A percentile compares a stretch with the other conserved stretches of the same genome.
These are phyloP conservation scores for Mercurialis annua DNA, from an alignment of 345 rosid genomes.

Conservation along the genomic window DNA sequence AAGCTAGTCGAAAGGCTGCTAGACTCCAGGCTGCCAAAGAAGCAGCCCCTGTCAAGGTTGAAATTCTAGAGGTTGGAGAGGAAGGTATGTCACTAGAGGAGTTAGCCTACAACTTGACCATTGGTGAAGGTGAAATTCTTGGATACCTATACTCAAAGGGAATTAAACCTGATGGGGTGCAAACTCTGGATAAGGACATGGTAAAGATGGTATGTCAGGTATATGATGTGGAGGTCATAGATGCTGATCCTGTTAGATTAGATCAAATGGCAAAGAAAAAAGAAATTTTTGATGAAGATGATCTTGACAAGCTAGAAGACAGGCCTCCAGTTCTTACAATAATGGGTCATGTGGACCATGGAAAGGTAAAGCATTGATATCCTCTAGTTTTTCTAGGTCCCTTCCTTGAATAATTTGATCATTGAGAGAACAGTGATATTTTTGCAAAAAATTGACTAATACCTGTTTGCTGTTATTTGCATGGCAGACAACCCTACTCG, in stretches of 20 bases:
- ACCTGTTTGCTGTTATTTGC: slow-evolving; percentile 22
- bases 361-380: slow-evolving; percentile 53
- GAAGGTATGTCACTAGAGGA: slow-evolving; percentile 88
- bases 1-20: slow-evolving; percentile 94
- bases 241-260: slow-evolving; percentile 63
- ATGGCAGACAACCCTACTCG: slow-evolving; percentile 94
- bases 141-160: slow-evolving; percentile 84
- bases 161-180: slow-evolving; percentile 95
- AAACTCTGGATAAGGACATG: slow-evolving; percentile 82
- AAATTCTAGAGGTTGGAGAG: slow-evolving; percentile 87
- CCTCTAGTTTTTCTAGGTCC: not conserved
- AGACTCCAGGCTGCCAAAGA: slow-evolving; percentile 87
- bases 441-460: slow-evolving; percentile 30
- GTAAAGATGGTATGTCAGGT: slow-evolving; percentile 93
- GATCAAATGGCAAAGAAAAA: slow-evolving; percentile 92
- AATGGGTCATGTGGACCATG: slow-evolving; percentile 99
- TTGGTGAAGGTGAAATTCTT: slow-evolving; percentile 85
- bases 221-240: slow-evolving; percentile 83
- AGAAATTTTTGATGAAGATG: slow-evolving; percentile 80
- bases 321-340: slow-evolving; percentile 99
- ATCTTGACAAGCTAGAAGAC: slow-evolving; percentile 78
- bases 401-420: not conserved
- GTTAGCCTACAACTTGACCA: slow-evolving; percentile 75
- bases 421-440: not conserved
- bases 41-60: slow-evolving; percentile 94